Evolutionary conservation across 495 filamentous ascomycete species (phyloP).

Genomic region (Talaromyces adpressus): DNA sequence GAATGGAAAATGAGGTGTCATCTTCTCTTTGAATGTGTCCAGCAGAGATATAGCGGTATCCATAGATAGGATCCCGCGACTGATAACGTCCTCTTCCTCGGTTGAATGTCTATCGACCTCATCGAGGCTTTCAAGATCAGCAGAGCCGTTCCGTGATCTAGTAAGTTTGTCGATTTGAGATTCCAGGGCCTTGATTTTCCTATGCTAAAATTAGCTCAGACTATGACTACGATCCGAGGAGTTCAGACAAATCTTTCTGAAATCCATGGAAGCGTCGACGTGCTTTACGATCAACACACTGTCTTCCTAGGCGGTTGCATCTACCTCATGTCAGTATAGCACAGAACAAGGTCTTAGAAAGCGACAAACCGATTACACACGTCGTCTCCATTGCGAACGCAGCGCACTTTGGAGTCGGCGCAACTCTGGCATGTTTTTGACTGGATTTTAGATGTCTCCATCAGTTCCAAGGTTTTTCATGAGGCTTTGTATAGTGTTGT

Average conservation of each 20-base stretch:
- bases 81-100: slow-evolving; percentile 24
- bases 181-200: slow-evolving; percentile 19
- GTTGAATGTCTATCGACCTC: background rate
- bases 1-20: slow-evolving; percentile 31
- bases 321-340: slow-evolving; percentile 7
- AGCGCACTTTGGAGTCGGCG: slow-evolving; percentile 21
- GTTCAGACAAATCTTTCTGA: slow-evolving; percentile 17
- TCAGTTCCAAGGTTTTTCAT: background rate
- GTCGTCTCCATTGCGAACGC: slow-evolving; percentile 13
- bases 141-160: slow-evolving; percentile 7
- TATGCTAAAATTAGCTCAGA: background rate
- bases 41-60: slow-evolving; percentile 19
- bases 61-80: slow-evolving; percentile 9
- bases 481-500: background rate
- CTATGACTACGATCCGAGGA: background rate
- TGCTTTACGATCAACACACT: slow-evolving; percentile 18
- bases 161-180: slow-evolving; percentile 14
- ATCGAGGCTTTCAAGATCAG: slow-evolving; percentile 3
- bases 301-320: slow-evolving; percentile 16
- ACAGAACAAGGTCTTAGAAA: background rate
- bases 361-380: slow-evolving; percentile 14
- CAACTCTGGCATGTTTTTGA: slow-evolving; percentile 18
- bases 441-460: background rate
- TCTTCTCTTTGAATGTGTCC: slow-evolving; percentile 12
- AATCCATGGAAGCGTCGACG: slow-evolving; percentile 20